These are phyloP conservation scores for Colletotrichum abscissum DNA, from an alignment of 2,329 filamentous ascomycete species.

Conservation along the genomic window DNA sequence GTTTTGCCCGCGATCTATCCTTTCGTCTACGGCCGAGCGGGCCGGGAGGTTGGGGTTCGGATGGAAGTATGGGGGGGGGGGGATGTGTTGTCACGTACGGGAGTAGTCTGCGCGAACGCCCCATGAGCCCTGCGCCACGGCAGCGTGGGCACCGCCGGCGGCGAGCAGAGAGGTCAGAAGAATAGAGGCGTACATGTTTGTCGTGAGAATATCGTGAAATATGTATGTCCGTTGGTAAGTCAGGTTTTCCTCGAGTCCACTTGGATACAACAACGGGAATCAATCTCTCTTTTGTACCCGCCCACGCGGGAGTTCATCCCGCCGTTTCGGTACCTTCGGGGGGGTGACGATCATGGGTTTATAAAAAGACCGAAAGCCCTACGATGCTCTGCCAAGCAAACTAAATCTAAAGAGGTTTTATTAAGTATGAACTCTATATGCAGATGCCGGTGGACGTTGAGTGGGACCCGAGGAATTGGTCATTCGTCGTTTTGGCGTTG, in stretches of 20 bases:
- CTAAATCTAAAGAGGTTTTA: not conserved
- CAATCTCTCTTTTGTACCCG: not conserved
- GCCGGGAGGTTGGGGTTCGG: not conserved
- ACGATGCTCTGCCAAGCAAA: not conserved
- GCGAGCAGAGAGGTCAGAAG: constrained; percentile 4
- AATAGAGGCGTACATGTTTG: not conserved
- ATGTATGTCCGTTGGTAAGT: not conserved
- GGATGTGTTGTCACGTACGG: not conserved
- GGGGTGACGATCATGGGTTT: not conserved
- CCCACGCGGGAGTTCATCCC: no score
- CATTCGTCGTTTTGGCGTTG: not conserved
- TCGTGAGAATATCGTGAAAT: no score
- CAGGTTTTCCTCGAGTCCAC: not conserved
- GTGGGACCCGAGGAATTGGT: not conserved
- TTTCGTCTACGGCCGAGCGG: no score
- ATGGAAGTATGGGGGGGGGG: not conserved
- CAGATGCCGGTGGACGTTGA: not conserved
- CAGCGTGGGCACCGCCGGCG: not conserved
- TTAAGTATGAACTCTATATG: not conserved
- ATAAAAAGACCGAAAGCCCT: no score
- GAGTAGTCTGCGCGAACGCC: constrained; percentile 11
- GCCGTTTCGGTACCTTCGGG: not conserved
- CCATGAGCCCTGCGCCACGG: constrained; percentile 6
- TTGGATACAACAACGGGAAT: not conserved
- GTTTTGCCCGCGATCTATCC: not conserved